Conservation (phyloP, 225 moss, liverwort and hornwort species). For the Pleurozium schreberi region DNA sequence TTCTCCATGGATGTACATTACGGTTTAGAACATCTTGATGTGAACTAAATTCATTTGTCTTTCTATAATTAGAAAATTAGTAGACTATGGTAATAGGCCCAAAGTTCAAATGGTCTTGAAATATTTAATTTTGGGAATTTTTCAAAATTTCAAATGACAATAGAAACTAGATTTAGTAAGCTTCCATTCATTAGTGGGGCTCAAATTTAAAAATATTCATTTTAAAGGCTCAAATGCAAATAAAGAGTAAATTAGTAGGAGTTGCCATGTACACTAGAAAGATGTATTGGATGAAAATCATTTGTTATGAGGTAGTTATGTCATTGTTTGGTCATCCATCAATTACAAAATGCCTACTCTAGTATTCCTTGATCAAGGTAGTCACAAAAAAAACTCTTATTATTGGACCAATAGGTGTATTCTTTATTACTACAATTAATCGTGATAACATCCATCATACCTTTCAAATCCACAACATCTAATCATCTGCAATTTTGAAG, state of each 20-base stretch:
- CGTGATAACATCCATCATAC: rapidly evolving
- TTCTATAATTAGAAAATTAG: neutral
- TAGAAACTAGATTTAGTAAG: neutral
- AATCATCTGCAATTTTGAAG: neutral
- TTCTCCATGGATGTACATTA: neutral
- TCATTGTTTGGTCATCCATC: neutral
- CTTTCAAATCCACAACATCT: neutral
- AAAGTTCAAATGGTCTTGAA: neutral
- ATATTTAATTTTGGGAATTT: neutral
- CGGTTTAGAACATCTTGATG: neutral
- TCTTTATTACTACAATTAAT: neutral
- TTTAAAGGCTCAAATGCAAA: neutral
- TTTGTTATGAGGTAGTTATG: neutral
- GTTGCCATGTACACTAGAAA: neutral
- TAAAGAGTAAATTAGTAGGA: neutral
- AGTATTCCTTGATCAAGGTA: neutral
- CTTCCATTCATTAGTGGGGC: neutral
- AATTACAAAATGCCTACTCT: neutral
- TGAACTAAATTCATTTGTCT: rapidly evolving
- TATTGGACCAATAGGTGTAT: neutral
- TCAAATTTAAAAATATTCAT: rapidly evolving
- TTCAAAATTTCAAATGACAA: neutral
- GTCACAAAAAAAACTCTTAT: neutral
- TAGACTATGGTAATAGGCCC: neutral
- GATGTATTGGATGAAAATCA: neutral